Evolutionary conservation across 2,329 filamentous ascomycete species (phyloP).

Genomic region (Colletotrichum sp.): DNA sequence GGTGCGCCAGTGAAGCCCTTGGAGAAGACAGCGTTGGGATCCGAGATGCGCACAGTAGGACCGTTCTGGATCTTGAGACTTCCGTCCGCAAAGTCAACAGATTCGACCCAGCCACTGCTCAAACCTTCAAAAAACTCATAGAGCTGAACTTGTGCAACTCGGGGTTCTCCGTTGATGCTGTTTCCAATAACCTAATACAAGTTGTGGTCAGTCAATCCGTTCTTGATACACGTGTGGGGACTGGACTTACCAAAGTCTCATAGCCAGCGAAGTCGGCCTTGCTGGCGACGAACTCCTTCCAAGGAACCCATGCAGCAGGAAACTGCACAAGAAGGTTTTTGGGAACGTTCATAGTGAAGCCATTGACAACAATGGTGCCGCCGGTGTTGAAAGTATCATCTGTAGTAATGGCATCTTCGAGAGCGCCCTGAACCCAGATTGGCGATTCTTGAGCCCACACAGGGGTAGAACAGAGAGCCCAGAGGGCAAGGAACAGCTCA

Average conservation of each 20-base stretch:
- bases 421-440: constrained; percentile 35
- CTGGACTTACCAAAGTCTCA: constrained; percentile 35
- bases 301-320: constrained; percentile 50
- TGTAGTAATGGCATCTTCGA: constrained; percentile 35
- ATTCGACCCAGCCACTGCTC: constrained; percentile 40
- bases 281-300: constrained; percentile 38
- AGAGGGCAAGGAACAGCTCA: background rate
- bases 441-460: constrained; percentile 30
- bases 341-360: constrained; percentile 49
- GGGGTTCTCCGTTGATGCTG: constrained; percentile 35
- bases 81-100: constrained; percentile 35
- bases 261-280: constrained; percentile 36
- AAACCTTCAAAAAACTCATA: constrained; percentile 40
- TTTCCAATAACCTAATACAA: constrained; percentile 38
- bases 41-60: constrained; percentile 42
- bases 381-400: constrained; percentile 48
- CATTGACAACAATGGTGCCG: constrained; percentile 49
- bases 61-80: constrained; percentile 34
- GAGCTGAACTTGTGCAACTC: constrained; percentile 37
- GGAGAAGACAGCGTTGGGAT: constrained; percentile 47
- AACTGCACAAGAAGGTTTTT: constrained; percentile 56
- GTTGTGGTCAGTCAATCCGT: background rate
- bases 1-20: constrained; percentile 28
- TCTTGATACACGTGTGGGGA: background rate
- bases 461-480: constrained; percentile 11